phyloP scores from a whole-genome alignment of 1,284 basidiomycete species.

The Microbotryomycetes sp. region DNA sequence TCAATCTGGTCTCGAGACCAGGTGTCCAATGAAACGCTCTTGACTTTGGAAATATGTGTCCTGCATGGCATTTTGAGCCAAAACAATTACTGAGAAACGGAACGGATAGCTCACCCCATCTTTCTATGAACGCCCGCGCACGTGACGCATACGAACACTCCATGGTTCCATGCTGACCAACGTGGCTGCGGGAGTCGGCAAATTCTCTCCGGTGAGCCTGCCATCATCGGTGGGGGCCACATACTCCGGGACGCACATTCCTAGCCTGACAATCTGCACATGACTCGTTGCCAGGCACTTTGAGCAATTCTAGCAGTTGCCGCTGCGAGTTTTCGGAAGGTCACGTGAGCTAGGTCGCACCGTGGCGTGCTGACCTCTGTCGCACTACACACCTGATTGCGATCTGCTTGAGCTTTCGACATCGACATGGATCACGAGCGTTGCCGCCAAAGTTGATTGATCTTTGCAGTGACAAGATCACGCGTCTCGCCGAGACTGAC shows the following conservation, averaged over 20 bases:
- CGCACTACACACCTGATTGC: constrained; percentile 9
- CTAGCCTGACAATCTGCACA: constrained; percentile 40
- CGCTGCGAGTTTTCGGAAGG: constrained; percentile 36
- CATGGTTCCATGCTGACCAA: constrained; percentile 41
- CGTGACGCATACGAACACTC: constrained; percentile 31
- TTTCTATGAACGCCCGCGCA: constrained; percentile 42
- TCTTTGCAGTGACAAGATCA: too few species aligned
- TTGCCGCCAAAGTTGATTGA: too few species aligned
- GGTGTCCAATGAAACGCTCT: constrained; percentile 40
- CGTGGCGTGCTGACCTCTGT: not conserved
- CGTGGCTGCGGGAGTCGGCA: constrained; percentile 30
- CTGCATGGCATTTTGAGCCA: constrained; percentile 41
- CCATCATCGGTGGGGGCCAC: too few species aligned
- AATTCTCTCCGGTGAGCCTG: too few species aligned
- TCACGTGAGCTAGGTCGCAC: constrained; percentile 33
- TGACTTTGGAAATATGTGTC: constrained; percentile 41
- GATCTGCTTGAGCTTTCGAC: constrained; percentile 17
- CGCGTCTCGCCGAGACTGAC: too few species aligned
- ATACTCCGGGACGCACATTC: constrained; percentile 2
- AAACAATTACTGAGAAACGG: too few species aligned
- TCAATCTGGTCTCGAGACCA: constrained; percentile 42
- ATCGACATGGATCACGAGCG: too few species aligned
- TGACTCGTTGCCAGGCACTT: constrained; percentile 38
- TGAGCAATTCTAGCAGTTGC: constrained; percentile 37
- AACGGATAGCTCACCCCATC: too few species aligned